Base-by-base conservation (phyloP, 179 eudicot species). In the Beta corolliflora region DNA sequence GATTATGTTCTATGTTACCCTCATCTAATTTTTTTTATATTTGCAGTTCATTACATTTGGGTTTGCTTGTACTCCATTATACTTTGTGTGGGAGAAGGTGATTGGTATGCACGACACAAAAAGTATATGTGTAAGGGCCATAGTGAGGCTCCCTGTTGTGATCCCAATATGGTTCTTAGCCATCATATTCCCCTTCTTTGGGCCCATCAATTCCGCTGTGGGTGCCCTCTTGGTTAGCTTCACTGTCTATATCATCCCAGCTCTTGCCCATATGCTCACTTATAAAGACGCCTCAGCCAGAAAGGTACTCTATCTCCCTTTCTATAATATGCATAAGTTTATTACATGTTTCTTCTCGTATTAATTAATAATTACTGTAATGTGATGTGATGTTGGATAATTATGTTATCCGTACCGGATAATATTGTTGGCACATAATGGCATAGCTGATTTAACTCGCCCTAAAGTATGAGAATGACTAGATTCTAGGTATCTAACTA, bases 21-120 rank as follows among this genome's bases (percentile, higher is more conserved):
- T 5, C 4, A 5, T n/a, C 14, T 48, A 8, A 10, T 13, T 21
- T 21, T 48, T 78, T 15, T 16, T 21, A 8, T 50, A 3, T 7
- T 11, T 60, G 87, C 96, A 93, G 98, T 94, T 94, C 66, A 94
- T 94, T 56, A 94, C 98, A 61, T 94, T 94, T 72, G 98, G 98
- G 29, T 94, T 94, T 56, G 97, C 98, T 4, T 91, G 98, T 45
- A 94, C 97, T 14, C 98, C 98, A 11, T 76, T 94, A 66, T 94
- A 94, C 94, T 94, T 94, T 63, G 97, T 94, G 31, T 94, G 97
- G 98, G 98, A 94, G 92, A 94, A 94, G 84, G 91, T 89, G 75
- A 92, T 94, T 23, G 98, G 98, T 48, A 90, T 93, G 94, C 97
- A 94, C 29, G 94, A 91, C 81, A 92, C 98, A 46, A 92, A 77